Conservation (phyloP, 116 monocot genomes). For the Posidonia oceanica region DNA sequence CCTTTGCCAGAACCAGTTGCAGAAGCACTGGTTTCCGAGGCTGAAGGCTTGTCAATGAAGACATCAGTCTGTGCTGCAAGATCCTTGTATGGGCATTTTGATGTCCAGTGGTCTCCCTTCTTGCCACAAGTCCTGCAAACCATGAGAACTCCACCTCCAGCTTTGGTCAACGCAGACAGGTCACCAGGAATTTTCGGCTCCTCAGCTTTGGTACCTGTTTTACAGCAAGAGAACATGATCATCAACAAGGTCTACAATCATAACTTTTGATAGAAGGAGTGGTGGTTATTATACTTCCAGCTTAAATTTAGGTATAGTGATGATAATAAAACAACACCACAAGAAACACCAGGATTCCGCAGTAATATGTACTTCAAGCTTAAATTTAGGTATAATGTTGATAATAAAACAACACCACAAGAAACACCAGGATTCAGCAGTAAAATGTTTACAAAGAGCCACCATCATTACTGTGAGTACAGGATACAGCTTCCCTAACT, state of each 20-base stretch:
- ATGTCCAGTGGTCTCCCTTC: constrained; percentile 98
- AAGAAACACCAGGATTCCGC: too few relatives aligned
- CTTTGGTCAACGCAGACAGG: constrained; percentile 12
- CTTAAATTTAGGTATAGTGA: too few relatives aligned
- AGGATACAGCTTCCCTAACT: too few relatives aligned
- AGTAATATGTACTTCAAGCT: too few relatives aligned
- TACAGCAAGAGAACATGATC: neutral
- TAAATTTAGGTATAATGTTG: too few relatives aligned
- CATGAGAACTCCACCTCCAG: constrained; percentile 68
- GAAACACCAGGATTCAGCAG: too few relatives aligned
- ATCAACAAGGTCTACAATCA: neutral
- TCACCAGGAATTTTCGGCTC: constrained; percentile 45
- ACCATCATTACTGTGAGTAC: too few relatives aligned
- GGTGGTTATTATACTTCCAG: too few relatives aligned
- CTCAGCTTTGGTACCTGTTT: constrained; percentile 52
- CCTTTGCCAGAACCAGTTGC: constrained; percentile 28
- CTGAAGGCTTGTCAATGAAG: constrained; percentile 37
- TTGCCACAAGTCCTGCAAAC: constrained; percentile 90
- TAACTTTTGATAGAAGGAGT: neutral
- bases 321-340: too few relatives aligned
- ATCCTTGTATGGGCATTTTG: constrained; percentile 94
- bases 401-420: too few relatives aligned
- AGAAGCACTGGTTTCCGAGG: constrained; percentile 20
- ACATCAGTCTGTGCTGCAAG: constrained; percentile 42
- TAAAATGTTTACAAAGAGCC: too few relatives aligned